Base-by-base conservation (phyloP, 768 basidiomycete species). In the Phanerodontia chrysosporium region DNA sequence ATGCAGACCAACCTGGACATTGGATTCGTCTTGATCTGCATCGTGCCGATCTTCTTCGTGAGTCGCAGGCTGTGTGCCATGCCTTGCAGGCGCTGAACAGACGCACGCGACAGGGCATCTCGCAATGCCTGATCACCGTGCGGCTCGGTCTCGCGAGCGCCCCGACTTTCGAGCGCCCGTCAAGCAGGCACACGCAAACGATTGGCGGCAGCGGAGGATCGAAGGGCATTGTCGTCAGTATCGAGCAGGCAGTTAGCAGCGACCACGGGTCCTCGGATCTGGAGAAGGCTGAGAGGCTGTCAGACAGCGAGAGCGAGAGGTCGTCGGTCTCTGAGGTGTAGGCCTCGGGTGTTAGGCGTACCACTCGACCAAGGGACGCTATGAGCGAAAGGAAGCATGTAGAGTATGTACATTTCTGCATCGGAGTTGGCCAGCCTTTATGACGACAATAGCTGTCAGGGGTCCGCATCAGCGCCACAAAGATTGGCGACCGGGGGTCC, bases 61-160 rank as follows among this genome's bases (percentile, higher is more conserved):
- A 10, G 63, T 57, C 18, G 16, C n/a, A 12, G 32, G 6, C 22
- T 28, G 32, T 7, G 32, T 35, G 32, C 32, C n/a, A n/a, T n/a
- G n/a, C n/a, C n/a, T n/a, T n/a, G n/a, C n/a, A n/a, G n/a, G n/a
- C n/a, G n/a, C n/a, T n/a, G n/a, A n/a, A 25, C 22, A 10, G 46
- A n/a, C 18, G 22, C 36, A 18, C 36, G 10, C 21, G 32, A 45
- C 51, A 67, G 66, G 66, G 67, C 8, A 64, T 67, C 24, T 67
- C 65, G 2, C 67, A 67, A 44, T 55, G 59, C 27, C 58, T 67
- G 25, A 67, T 67, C 51, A 64, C 61, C 18, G 63, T 64, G 24
- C 63, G 62, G 29, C 54, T 67, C 28, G 63, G 62, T 18, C 58
- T 67, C 25, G 4, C 55, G 12, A 44, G 54, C 16, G 4, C 39